Base-by-base conservation (phyloP, 306 rosid genomes). In the Cucumis hystrix region DNA sequence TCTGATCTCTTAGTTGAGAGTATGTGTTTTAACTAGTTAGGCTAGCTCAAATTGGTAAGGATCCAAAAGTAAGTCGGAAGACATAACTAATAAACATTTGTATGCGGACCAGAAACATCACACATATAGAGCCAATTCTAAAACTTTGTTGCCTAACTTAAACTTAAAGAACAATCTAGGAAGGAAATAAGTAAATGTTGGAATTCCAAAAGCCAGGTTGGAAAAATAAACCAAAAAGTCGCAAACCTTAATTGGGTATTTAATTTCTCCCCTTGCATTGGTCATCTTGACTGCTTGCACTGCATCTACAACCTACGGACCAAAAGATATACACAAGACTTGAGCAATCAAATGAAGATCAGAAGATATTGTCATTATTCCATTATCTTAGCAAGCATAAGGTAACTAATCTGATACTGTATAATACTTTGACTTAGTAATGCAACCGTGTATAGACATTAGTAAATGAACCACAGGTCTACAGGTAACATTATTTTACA, bases 171-270 rank as follows among this genome's bases (percentile, higher is more conserved):
- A 21, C 17, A 47, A 62, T 20, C 18, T 43, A 54, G 54, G 10
- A 35, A 74, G 75, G 18, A 41, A 71, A 80, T 45, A 21, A 15
- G 79, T 69, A 21, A 77, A 40, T 17, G 15, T 47, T 25, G 23
- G 18, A n/a, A 20, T 68, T 47, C 59, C 58, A 23, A 70, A 70
- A 45, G 12, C 58, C 17, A 3, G 40, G 14, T 47, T 43, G 59
- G 55, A 14, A 28, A 70, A 47, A 45, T 41, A 47, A 69, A 69
- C 37, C 30, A 74, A 76, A 63, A 76, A n/a, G 59, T 58, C 39
- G 88, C 91, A 37, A 81, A 92, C 99, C 99, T 96, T 95, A 77
- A 95, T 95, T 61, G 97, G 99, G 83, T 95, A 92, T 84, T 81
- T 95, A 76, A 95, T 78, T 78, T 96, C 99, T 74, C 99, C 99